Percentiles rank a stretch among this genome's conserved stretches.
These are phyloP conservation scores for Dissoconium aciculare DNA, from an alignment of 2,329 filamentous ascomycete species.

Conservation along the genomic window DNA sequence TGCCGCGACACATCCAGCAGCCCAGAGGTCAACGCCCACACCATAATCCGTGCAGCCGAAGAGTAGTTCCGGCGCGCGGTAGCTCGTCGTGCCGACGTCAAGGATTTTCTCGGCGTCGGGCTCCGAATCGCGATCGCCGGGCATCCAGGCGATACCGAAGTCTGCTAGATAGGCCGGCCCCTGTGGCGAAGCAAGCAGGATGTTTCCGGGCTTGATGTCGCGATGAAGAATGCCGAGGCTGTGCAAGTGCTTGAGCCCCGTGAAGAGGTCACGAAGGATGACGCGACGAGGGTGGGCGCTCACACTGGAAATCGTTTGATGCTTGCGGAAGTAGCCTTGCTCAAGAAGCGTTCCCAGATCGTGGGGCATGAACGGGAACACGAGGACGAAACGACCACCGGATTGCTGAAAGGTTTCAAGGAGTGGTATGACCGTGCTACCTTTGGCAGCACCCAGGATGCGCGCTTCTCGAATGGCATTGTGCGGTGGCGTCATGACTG, in stretches of 20 bases:
- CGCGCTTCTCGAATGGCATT: constrained; percentile 65
- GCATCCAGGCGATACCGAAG: constrained; percentile 77
- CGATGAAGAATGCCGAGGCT: constrained; percentile 67
- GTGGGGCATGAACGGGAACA: constrained; percentile 69
- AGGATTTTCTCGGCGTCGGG: constrained; percentile 57
- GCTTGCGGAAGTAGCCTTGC: constrained; percentile 15
- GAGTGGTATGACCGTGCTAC: constrained; percentile 49
- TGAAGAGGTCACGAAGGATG: constrained; percentile 54
- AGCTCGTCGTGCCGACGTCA: constrained; percentile 85
- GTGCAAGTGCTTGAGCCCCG: constrained; percentile 59
- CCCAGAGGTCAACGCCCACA: constrained; percentile 73
- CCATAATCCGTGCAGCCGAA: constrained; percentile 70
- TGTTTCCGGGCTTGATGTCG: constrained; percentile 84
- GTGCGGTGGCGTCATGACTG: constrained; percentile 62
- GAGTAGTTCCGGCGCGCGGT: constrained; percentile 76
- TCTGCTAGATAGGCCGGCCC: constrained; percentile 76
- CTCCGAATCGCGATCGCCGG: constrained; percentile 43
- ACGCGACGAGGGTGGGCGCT: too few species aligned
- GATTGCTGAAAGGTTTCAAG: constrained; percentile 57
- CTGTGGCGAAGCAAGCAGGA: constrained; percentile 29
- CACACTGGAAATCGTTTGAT: too few species aligned
- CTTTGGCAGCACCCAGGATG: constrained; percentile 48
- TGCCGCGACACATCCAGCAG: constrained; percentile 66
- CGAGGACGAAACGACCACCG: constrained; percentile 58
- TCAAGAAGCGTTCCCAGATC: constrained; percentile 55